phyloP scores from a whole-genome alignment of 148 eudicot species.

The Rhododendron molle region DNA sequence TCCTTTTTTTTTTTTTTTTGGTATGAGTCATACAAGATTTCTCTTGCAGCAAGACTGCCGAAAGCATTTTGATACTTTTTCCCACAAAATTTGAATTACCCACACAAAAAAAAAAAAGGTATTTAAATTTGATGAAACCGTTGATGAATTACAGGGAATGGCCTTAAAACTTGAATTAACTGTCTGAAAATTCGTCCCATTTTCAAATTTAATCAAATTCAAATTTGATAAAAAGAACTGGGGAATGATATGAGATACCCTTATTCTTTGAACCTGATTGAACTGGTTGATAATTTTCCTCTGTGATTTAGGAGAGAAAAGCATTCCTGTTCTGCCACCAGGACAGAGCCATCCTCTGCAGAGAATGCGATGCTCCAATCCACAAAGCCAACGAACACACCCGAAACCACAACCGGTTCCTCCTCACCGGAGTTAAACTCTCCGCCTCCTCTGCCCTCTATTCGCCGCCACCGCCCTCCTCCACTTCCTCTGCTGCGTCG shows the following conservation, averaged over 20 bases:
- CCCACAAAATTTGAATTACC: neutral
- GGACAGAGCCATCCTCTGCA: neutral
- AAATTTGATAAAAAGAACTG: neutral
- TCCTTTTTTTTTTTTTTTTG: no score
- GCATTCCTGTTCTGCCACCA: constrained; percentile 2
- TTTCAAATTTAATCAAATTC: neutral
- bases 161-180: neutral
- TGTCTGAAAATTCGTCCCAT: neutral
- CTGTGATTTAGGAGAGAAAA: neutral
- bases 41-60: neutral
- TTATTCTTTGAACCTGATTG: neutral
- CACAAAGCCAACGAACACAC: constrained; percentile 4
- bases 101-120: no score
- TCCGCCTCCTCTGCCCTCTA: neutral
- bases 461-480: neutral
- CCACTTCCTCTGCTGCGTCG: neutral
- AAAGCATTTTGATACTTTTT: neutral
- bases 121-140: neutral
- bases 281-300: neutral
- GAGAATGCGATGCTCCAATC: neutral
- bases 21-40: no score
- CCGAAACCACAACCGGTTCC: neutral
- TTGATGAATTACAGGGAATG: no score
- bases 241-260: neutral
- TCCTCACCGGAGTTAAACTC: neutral